Evolutionary conservation across 163 green algal species (phyloP).

Genomic region (Chloromonas sp.): DNA sequence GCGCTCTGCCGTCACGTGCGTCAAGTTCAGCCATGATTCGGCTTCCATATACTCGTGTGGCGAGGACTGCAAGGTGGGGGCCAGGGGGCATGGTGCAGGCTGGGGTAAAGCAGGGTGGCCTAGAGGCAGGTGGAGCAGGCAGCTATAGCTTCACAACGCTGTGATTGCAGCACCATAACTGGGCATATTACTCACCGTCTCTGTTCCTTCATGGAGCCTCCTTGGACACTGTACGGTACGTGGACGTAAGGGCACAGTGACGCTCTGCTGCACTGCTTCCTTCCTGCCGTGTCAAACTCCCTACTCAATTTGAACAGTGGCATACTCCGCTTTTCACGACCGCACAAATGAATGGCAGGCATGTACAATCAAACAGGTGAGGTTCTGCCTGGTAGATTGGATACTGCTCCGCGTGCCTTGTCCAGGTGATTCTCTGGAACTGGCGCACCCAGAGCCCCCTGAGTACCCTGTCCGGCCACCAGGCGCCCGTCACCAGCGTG

Average conservation of each 20-base stretch:
- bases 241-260: too few relatives aligned
- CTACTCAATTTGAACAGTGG: too few relatives aligned
- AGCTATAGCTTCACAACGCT: background rate
- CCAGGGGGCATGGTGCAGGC: background rate
- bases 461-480: constrained; percentile 19
- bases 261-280: too few relatives aligned
- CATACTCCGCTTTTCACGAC: too few relatives aligned
- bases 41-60: constrained; percentile 30
- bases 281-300: too few relatives aligned
- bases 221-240: too few relatives aligned
- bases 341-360: too few relatives aligned
- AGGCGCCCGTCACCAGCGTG: constrained; percentile 23
- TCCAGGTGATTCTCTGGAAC: constrained; percentile 28
- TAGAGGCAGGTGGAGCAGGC: background rate
- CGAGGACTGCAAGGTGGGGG: constrained; percentile 35
- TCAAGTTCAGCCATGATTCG: constrained; percentile 38
- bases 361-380: too few relatives aligned
- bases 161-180: too few relatives aligned
- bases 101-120: background rate
- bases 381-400: too few relatives aligned
- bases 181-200: too few relatives aligned
- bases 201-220: too few relatives aligned
- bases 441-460: constrained; percentile 25
- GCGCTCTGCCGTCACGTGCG: constrained; percentile 38
- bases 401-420: background rate